Percentiles rank a stretch among this genome's conserved stretches.
Conservation (phyloP, 2,329 filamentous ascomycete species). For the Cytospora piceicola region DNA sequence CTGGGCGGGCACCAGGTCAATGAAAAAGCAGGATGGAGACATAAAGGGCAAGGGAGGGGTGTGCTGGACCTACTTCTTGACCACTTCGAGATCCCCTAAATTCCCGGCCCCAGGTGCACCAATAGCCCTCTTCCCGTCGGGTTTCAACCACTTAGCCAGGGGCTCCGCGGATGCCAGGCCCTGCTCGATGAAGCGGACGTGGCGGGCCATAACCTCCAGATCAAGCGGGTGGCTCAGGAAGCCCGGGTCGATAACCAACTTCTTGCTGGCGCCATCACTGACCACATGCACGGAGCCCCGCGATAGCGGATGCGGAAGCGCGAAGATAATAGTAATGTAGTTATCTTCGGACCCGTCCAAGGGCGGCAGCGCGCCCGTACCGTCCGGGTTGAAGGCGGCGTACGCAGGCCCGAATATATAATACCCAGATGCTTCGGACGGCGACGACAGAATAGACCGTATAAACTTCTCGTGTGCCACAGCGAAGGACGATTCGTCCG, state of each 20-base stretch:
- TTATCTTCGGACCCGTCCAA: slow-evolving; percentile 7
- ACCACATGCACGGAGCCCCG: slow-evolving; percentile 52
- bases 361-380: slow-evolving; percentile 6
- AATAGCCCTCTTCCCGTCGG: slow-evolving; percentile 25
- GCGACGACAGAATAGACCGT: slow-evolving; percentile 22
- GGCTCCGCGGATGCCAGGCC: slow-evolving; percentile 43
- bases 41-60: not conserved
- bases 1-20: not conserved
- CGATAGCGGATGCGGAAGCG: slow-evolving; percentile 26
- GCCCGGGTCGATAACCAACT: slow-evolving; percentile 35
- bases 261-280: slow-evolving; percentile 44
- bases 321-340: slow-evolving; percentile 20
- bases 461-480: slow-evolving; percentile 31
- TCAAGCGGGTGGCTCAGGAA: slow-evolving; percentile 14
- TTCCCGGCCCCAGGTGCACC: slow-evolving; percentile 9
- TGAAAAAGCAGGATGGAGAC: not conserved
- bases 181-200: slow-evolving; percentile 32
- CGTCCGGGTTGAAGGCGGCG: slow-evolving; percentile 16
- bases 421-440: slow-evolving; percentile 26
- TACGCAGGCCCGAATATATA: slow-evolving; percentile 8
- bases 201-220: slow-evolving; percentile 5
- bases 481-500: not conserved
- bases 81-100: slow-evolving; percentile 18
- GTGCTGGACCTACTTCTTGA: slow-evolving; percentile 16
- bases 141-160: slow-evolving; percentile 43